Evolutionary conservation across 208 protist genomes (phyloP).

Genomic region (Polymyxa betae): DNA sequence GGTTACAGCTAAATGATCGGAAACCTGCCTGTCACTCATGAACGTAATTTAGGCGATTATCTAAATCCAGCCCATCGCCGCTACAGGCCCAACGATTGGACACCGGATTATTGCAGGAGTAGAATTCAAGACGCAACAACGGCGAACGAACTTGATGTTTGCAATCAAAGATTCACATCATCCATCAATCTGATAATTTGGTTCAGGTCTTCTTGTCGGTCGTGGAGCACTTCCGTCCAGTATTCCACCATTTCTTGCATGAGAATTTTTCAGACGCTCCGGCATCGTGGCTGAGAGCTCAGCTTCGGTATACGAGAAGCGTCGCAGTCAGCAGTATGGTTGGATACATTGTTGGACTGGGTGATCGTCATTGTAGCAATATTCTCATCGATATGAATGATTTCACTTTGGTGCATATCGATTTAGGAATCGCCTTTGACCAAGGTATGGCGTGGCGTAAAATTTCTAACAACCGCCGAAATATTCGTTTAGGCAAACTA

Average conservation of each 20-base stretch:
- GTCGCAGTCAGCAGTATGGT: slow-evolving; percentile 67
- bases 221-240: slow-evolving; percentile 50
- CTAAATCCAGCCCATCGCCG: slow-evolving; percentile 64
- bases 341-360: slow-evolving; percentile 68
- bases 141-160: neutral
- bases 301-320: slow-evolving; percentile 60
- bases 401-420: slow-evolving; percentile 70
- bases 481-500: slow-evolving; percentile 23
- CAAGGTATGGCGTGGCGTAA: slow-evolving; percentile 56
- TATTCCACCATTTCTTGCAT: slow-evolving; percentile 67
- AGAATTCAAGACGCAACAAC: neutral
- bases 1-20: slow-evolving; percentile 40
- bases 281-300: slow-evolving; percentile 61
- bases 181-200: neutral
- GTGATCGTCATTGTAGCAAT: slow-evolving; percentile 72
- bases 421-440: slow-evolving; percentile 73
- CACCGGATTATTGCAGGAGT: neutral
- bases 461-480: neutral
- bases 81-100: slow-evolving; percentile 62
- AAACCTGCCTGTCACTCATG: neutral
- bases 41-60: neutral
- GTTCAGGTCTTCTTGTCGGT: slow-evolving; percentile 39
- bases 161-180: no score
- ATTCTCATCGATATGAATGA: slow-evolving; percentile 68
- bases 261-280: slow-evolving; percentile 62